A percentile compares a stretch with the other conserved stretches of the same genome.
Conservation (phyloP, 768 basidiomycete genomes). For the Strobilomyces echinocephalus region DNA sequence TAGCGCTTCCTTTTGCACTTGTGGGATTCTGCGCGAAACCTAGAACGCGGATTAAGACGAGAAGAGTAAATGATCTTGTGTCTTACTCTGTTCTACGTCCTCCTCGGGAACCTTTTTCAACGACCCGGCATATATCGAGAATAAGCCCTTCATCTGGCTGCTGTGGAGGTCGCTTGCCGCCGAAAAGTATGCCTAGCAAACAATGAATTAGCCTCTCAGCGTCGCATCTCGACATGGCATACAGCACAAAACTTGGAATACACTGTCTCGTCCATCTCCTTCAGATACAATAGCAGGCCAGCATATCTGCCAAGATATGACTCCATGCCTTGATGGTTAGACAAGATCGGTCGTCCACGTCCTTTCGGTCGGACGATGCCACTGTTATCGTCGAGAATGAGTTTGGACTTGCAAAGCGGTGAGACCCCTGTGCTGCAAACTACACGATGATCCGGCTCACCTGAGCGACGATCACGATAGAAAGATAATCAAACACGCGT, state of each 20-base stretch:
- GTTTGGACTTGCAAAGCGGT: slow-evolving; percentile 48
- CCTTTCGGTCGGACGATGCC: slow-evolving; percentile 48
- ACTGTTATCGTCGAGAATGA: slow-evolving; percentile 58
- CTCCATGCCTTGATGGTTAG: slow-evolving; percentile 72
- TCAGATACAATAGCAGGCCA: slow-evolving; percentile 86
- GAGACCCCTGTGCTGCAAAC: background rate
- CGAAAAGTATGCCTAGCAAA: slow-evolving; percentile 82
- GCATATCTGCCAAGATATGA: slow-evolving; percentile 82
- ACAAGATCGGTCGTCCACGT: slow-evolving; percentile 44
- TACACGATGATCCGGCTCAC: slow-evolving; percentile 36
- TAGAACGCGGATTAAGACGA: slow-evolving; percentile 20
- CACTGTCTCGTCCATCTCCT: slow-evolving; percentile 89
- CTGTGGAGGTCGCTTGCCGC: slow-evolving; percentile 77
- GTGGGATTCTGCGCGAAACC: slow-evolving; percentile 40
- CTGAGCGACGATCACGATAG: slow-evolving; percentile 89
- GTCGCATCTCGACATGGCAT: slow-evolving; percentile 27
- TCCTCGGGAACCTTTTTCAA: slow-evolving; percentile 71
- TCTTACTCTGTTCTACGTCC: slow-evolving; percentile 64
- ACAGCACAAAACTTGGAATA: slow-evolving; percentile 92
- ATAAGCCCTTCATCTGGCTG: slow-evolving; percentile 71
- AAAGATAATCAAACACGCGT: slow-evolving; percentile 81
- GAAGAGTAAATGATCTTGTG: background rate
- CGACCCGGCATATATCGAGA: slow-evolving; percentile 51
- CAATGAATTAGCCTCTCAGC: background rate
- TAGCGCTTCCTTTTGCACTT: slow-evolving; percentile 45